These are phyloP conservation scores for Didymella pinodella DNA, from an alignment of 2,329 filamentous ascomycete genomes.

Conservation along the genomic window DNA sequence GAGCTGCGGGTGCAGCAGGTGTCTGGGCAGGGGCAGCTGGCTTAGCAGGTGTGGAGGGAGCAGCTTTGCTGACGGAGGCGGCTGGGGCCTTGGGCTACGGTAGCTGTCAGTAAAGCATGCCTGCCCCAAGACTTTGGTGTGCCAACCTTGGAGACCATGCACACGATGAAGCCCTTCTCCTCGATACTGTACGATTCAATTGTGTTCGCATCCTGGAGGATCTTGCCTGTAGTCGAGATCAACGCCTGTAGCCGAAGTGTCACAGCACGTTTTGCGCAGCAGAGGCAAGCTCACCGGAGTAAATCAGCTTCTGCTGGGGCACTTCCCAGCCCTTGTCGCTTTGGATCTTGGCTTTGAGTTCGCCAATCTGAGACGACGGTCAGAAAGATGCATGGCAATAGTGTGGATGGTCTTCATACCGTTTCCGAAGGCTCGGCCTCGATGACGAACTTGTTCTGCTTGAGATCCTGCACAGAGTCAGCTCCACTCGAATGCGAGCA, in stretches of 20 bases:
- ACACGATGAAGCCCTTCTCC: slow-evolving; percentile 99
- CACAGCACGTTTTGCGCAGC: slow-evolving; percentile 17
- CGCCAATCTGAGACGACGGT: slow-evolving; percentile 70
- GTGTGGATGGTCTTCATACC: slow-evolving; percentile 60
- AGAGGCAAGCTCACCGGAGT: slow-evolving; percentile 74
- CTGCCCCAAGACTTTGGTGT: slow-evolving; percentile 3
- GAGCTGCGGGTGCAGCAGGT: slow-evolving; percentile 65
- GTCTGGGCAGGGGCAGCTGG: slow-evolving; percentile 54
- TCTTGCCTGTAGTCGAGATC: slow-evolving; percentile 75
- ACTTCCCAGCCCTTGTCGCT: slow-evolving; percentile 94
- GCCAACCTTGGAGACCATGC: slow-evolving; percentile 93
- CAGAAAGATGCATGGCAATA: slow-evolving; percentile 27
- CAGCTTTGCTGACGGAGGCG: slow-evolving; percentile 58
- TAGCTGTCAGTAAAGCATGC: slow-evolving; percentile 30
- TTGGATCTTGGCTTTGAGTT: slow-evolving; percentile 91
- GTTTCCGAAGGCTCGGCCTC: slow-evolving; percentile 92
- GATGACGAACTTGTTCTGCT: slow-evolving; percentile 98
- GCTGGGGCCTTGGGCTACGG: slow-evolving; percentile 73
- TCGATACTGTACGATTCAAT: slow-evolving; percentile 98
- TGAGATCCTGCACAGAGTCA: slow-evolving; percentile 76
- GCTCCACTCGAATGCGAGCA: slow-evolving; percentile 14
- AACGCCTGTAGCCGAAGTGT: slow-evolving; percentile 34
- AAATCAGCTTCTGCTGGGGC: slow-evolving; percentile 93
- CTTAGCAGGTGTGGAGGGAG: slow-evolving; percentile 65
- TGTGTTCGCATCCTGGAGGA: slow-evolving; percentile 96